Conservation (phyloP, 1,139 yeast species). For the Yamadazyma oceani region DNA sequence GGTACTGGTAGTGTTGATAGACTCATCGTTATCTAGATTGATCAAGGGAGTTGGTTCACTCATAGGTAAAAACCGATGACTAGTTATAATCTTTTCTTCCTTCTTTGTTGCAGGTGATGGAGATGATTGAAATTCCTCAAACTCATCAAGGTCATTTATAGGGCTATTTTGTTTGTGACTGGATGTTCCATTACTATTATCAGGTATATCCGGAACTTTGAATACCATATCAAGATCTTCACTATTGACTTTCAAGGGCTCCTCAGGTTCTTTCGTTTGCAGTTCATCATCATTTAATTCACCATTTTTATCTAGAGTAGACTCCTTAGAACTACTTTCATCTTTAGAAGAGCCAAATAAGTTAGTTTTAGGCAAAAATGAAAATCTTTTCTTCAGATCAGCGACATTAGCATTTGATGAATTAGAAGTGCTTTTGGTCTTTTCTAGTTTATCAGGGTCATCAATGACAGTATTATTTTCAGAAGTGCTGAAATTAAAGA, state of each 20-base stretch:
- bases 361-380: conserved; percentile 19
- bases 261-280: not conserved
- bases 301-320: conserved; percentile 1
- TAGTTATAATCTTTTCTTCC: conserved; percentile 8
- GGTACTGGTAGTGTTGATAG: not conserved
- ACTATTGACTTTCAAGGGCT: conserved; percentile 7
- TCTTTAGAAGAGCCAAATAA: conserved; percentile 5
- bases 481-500: conserved; percentile 20
- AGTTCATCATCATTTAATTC: too few relatives aligned
- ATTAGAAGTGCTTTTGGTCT: conserved; percentile 1
- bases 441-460: conserved; percentile 1
- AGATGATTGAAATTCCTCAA: conserved; percentile 21
- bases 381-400: conserved; percentile 16
- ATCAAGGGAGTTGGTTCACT: conserved; percentile 17
- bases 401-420: not conserved
- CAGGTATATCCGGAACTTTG: conserved; percentile 3
- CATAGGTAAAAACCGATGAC: conserved; percentile 15
- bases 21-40: conserved; percentile 9
- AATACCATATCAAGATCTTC: conserved; percentile 15
- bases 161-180: too few relatives aligned
- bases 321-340: conserved; percentile 2
- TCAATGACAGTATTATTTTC: conserved; percentile 4
- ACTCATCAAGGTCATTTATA: conserved; percentile 15
- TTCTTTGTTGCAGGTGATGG: conserved; percentile 10
- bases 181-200: not conserved